phyloP scores from a whole-genome alignment of 2,329 filamentous ascomycete genomes.

The Arthrocladium fulminans region DNA sequence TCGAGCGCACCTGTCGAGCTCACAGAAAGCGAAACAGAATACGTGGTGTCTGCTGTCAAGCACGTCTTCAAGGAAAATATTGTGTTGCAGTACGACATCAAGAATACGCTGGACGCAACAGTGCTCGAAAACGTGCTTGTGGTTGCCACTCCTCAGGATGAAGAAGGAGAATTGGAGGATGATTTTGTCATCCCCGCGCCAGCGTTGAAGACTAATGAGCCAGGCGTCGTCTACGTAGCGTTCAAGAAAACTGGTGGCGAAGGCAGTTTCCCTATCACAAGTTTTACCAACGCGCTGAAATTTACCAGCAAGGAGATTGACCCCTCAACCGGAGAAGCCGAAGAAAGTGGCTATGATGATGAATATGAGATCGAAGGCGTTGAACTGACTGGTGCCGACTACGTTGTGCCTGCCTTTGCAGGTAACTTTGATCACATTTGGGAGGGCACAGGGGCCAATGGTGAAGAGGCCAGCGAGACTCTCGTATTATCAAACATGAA shows the following conservation, averaged over 20 bases:
- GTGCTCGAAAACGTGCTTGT: constrained; percentile 84
- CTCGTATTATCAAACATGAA: constrained; percentile 79
- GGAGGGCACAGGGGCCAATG: constrained; percentile 83
- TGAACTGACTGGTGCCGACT: constrained; percentile 83
- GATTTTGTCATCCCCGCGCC: constrained; percentile 89
- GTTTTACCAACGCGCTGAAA: constrained; percentile 86
- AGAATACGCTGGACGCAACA: constrained; percentile 89
- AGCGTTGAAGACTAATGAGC: constrained; percentile 72
- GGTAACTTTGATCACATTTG: constrained; percentile 93
- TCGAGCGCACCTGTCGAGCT: constrained; percentile 79
- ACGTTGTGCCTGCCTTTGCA: constrained; percentile 85
- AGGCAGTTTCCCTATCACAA: constrained; percentile 62
- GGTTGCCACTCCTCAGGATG: constrained; percentile 67
- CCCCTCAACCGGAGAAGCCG: constrained; percentile 82
- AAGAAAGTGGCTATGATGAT: constrained; percentile 88
- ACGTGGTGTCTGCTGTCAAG: constrained; percentile 87
- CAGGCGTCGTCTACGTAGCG: constrained; percentile 88
- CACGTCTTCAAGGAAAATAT: constrained; percentile 97
- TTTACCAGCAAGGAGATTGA: constrained; percentile 99
- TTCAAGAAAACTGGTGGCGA: constrained; percentile 78
- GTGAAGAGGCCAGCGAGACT: constrained; percentile 85
- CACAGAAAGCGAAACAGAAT: constrained; percentile 95
- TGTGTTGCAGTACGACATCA: constrained; percentile 92
- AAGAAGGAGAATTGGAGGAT: constrained; percentile 61
- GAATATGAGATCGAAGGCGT: constrained; percentile 96